These are phyloP conservation scores for Hericium erinaceus DNA, from an alignment of 768 basidiomycete species.

Conservation along the genomic window DNA sequence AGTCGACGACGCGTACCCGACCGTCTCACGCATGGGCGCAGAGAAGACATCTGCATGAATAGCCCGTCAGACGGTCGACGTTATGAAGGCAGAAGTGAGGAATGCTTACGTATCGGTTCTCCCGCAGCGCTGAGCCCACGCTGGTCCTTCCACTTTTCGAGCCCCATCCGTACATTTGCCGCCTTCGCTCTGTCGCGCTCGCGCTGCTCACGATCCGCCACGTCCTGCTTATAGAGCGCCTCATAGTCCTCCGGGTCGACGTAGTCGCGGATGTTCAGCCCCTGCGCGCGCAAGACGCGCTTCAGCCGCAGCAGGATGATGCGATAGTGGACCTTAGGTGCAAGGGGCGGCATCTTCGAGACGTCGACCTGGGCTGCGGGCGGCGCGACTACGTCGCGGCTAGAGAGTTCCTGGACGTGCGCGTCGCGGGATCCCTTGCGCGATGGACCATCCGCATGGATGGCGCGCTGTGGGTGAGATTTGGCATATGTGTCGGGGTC, in stretches of 20 bases:
- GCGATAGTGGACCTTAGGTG: constrained; percentile 10
- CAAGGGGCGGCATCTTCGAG: not conserved
- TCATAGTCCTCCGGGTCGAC: constrained; percentile 6
- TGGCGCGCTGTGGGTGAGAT: not conserved
- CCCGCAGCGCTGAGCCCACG: not conserved
- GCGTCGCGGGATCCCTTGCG: not conserved
- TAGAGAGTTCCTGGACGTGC: too few relatives aligned
- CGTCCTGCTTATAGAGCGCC: constrained; percentile 3
- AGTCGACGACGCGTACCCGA: constrained; percentile 23
- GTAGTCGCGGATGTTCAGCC: constrained; percentile 9
- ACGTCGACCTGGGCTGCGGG: too few relatives aligned
- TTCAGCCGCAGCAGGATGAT: constrained; percentile 9
- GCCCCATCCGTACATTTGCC: constrained; percentile 4
- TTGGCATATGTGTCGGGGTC: not conserved
- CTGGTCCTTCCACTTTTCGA: not conserved
- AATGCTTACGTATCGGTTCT: not conserved
- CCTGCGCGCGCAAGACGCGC: constrained; percentile 4
- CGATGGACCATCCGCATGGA: not conserved
- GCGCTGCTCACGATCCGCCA: constrained; percentile 9
- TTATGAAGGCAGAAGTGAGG: not conserved
- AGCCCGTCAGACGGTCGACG: not conserved
- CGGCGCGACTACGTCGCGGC: too few relatives aligned
- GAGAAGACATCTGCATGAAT: constrained; percentile 27
- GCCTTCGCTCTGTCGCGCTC: constrained; percentile 6
- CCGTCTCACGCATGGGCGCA: constrained; percentile 24